Evolutionary conservation across 768 basidiomycete species (phyloP), one percentile per base, ranked within the genome.

Genomic region (Panus rudis): DNA sequence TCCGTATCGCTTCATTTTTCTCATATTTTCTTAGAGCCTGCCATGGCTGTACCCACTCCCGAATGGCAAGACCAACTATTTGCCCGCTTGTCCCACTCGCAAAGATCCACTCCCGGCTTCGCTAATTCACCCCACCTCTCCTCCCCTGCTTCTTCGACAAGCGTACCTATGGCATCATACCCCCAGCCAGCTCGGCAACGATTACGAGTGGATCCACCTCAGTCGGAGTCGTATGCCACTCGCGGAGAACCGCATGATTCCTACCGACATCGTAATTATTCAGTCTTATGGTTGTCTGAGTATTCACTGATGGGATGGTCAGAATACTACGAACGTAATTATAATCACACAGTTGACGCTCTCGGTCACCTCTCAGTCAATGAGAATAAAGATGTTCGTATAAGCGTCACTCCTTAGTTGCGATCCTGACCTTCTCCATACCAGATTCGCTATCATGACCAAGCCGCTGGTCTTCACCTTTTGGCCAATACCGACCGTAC

Each of bases 361-460:
- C 68, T 88, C 46, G 83, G 85, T 12, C 76, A 81, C 49, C 57
- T 88, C 17, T 87, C 85, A 6, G 63, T 88, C 31, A 83, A 86
- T 48, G 84, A 87, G 56, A 78, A 84, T 54, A 78, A 74, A 53
- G 84, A 88, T 65, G 85, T 84, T 50, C 8, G 56, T 37, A 19
- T 31, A 12, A 22, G 11, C 14, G 4, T 13, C 17, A 24, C n/a
- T 7, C 27, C 16, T 3, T 5, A 24, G 14, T 42, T 42, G 54
- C 47, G 17, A 43, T 25, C 22, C 19, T 3, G 19, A 21, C 17
- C 26, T 30, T 16, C 28, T 30, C 28, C 16, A 30, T 30, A 16
- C 16, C 35, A 93, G 80, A 75, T 93, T 34, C 82, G 91, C 44
- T 93, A 82, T 57, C 92, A 92, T 46, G 86, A 89, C 12, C 73